A percentile compares a stretch with the other conserved stretches of the same genome.
Evolutionary conservation across 2,329 filamentous ascomycete genomes (phyloP).

Genomic region (Aspergillus brasiliensis): DNA sequence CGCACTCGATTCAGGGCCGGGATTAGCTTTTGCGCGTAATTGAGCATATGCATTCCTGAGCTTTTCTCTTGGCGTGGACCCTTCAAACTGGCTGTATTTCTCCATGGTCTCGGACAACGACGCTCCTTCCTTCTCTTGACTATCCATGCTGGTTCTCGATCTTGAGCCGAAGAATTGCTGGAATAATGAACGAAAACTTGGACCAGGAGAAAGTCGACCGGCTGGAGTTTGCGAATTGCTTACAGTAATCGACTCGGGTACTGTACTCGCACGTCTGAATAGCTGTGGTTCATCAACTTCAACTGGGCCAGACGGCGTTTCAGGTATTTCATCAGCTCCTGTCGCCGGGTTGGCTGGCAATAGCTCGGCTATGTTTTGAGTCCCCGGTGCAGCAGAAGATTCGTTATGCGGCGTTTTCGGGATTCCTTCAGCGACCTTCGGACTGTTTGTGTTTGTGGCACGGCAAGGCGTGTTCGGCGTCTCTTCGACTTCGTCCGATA

Average conservation of each 20-base stretch:
- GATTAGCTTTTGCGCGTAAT: conserved; percentile 26
- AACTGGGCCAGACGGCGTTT: conserved; percentile 20
- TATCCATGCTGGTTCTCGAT: conserved; percentile 22
- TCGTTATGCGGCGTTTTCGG: background rate
- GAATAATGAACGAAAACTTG: background rate
- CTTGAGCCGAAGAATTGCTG: background rate
- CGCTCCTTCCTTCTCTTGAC: conserved; percentile 14
- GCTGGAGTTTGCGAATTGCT: background rate
- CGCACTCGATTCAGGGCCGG: conserved; percentile 29
- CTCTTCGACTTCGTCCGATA: conserved; percentile 18
- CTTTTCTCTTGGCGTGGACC: conserved; percentile 34
- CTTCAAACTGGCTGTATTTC: conserved; percentile 31
- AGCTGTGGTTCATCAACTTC: background rate
- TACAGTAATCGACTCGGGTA: conserved; percentile 11
- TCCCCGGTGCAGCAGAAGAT: background rate
- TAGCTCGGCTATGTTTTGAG: background rate
- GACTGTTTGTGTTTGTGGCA: too few relatives aligned
- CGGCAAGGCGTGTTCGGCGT: background rate
- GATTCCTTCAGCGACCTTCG: background rate
- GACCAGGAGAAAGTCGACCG: background rate
- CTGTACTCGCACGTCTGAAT: background rate
- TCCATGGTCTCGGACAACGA: conserved; percentile 27
- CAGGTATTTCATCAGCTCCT: conserved; percentile 22
- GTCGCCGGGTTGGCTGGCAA: background rate
- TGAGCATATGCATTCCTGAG: conserved; percentile 34